phyloP scores from a whole-genome alignment of 495 filamentous ascomycete species.

The Podospora fimiseda region DNA sequence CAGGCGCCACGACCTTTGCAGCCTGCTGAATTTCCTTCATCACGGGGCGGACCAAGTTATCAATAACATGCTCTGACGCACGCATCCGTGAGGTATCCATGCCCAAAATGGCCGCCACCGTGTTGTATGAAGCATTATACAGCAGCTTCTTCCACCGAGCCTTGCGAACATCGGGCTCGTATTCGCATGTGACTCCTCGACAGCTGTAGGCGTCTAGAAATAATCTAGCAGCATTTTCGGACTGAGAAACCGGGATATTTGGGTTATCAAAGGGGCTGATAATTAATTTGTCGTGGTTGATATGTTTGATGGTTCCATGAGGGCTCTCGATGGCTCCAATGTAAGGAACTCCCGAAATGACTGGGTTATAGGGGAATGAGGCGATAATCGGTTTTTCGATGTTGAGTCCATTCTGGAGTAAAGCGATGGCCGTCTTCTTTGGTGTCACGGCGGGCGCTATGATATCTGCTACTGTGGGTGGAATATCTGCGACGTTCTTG shows the following conservation, averaged over 20 bases:
- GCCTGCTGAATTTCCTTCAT: slow-evolving; percentile 20
- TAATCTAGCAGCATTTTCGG: slow-evolving; percentile 22
- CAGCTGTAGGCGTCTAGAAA: slow-evolving; percentile 38
- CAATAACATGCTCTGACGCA: slow-evolving; percentile 16
- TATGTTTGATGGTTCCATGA: slow-evolving; percentile 41
- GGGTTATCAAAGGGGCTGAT: slow-evolving; percentile 44
- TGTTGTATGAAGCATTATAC: slow-evolving; percentile 45
- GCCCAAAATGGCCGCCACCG: slow-evolving; percentile 39
- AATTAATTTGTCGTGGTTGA: slow-evolving; percentile 32
- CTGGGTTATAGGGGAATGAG: slow-evolving; percentile 44
- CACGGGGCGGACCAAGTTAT: slow-evolving; percentile 16
- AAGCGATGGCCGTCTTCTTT: slow-evolving; percentile 44
- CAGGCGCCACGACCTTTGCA: slow-evolving; percentile 14
- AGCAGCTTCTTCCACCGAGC: slow-evolving; percentile 47
- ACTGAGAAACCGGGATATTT: not conserved
- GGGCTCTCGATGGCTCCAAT: slow-evolving; percentile 43
- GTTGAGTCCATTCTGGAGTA: slow-evolving; percentile 59
- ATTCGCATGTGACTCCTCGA: slow-evolving; percentile 20
- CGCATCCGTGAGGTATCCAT: slow-evolving; percentile 40
- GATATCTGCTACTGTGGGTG: slow-evolving; percentile 30
- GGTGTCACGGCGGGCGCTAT: slow-evolving; percentile 45
- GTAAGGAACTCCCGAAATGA: slow-evolving; percentile 49
- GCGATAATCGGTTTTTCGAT: slow-evolving; percentile 51
- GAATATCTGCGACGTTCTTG: slow-evolving; percentile 43
- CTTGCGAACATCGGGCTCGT: slow-evolving; percentile 30